phyloP scores from a whole-genome alignment of 345 rosid species.

The Erodium maritimum region DNA sequence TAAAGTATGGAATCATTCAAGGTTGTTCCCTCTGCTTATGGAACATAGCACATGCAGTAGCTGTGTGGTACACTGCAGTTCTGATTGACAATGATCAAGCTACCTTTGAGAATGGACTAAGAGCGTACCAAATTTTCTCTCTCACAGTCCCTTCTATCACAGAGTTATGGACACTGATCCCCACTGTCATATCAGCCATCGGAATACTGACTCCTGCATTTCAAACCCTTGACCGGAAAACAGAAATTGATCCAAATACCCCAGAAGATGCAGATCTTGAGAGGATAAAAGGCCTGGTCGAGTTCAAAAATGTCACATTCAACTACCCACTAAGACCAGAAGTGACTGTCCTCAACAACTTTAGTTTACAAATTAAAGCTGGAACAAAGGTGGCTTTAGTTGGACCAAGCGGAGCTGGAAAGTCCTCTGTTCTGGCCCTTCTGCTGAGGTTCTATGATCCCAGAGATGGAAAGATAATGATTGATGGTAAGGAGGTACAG shows the following conservation, averaged over 20 bases:
- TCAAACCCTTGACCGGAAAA: slow-evolving; percentile 38
- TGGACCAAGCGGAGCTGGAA: slow-evolving; percentile 60
- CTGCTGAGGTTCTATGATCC: slow-evolving; percentile 40
- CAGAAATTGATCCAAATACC: slow-evolving; percentile 36
- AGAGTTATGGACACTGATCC: slow-evolving; percentile 56
- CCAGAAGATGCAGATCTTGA: slow-evolving; percentile 11
- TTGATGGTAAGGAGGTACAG: slow-evolving; percentile 27
- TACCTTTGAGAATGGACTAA: slow-evolving; percentile 27
- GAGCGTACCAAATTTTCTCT: slow-evolving; percentile 62
- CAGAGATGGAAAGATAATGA: slow-evolving; percentile 22
- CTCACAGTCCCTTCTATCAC: slow-evolving; percentile 65
- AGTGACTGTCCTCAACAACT: slow-evolving; percentile 36
- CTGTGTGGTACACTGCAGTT: slow-evolving; percentile 49
- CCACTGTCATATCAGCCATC: slow-evolving; percentile 43
- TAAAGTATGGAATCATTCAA: slow-evolving; percentile 50
- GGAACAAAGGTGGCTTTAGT: slow-evolving; percentile 39
- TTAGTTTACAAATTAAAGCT: slow-evolving; percentile 36
- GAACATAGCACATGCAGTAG: slow-evolving; percentile 70
- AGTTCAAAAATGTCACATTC: slow-evolving; percentile 35
- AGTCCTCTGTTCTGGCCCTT: slow-evolving; percentile 51
- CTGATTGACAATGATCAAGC: slow-evolving; percentile 28
- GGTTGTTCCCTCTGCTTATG: slow-evolving; percentile 50
- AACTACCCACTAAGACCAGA: slow-evolving; percentile 48
- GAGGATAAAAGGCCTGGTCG: slow-evolving; percentile 25
- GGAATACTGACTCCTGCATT: slow-evolving; percentile 38